phyloP scores from a whole-genome alignment of 1,284 basidiomycete genomes.

The Puccinia coronata region DNA sequence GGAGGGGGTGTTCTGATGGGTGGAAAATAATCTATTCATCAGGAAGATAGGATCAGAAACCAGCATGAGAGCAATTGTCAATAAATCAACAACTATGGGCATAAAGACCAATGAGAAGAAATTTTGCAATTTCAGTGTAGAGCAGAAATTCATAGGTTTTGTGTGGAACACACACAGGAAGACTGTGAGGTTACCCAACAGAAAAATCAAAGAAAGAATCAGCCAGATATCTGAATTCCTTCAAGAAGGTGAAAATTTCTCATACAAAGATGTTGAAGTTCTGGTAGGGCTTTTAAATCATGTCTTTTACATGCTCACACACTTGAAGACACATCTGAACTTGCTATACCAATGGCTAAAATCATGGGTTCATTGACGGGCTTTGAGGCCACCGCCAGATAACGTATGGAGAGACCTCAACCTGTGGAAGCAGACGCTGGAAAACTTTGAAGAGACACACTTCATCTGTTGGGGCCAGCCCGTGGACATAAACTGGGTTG shows the following conservation, averaged over 20 bases:
- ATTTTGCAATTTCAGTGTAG: not conserved
- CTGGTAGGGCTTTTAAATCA: not conserved
- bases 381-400: not conserved
- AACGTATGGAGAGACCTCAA: not conserved
- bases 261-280: too few species aligned
- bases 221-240: too few species aligned
- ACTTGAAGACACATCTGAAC: not conserved
- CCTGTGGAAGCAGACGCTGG: too few species aligned
- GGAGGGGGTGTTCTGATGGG: not conserved
- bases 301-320: too few species aligned
- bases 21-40: too few species aligned
- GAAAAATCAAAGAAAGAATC: too few species aligned
- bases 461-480: not conserved
- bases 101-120: not conserved
- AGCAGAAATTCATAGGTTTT: constrained; percentile 11
- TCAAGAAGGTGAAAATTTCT: too few species aligned
- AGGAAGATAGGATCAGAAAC: not conserved
- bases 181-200: not conserved
- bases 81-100: not conserved
- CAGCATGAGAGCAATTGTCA: not conserved
- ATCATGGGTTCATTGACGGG: not conserved
- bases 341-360: not conserved
- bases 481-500: too few species aligned
- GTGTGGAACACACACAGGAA: not conserved
- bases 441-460: not conserved